A percentile compares a stretch with the other conserved stretches of the same genome.
phyloP scores from a whole-genome alignment of 2,329 filamentous ascomycete genomes.

The Alternaria tenuissima region DNA sequence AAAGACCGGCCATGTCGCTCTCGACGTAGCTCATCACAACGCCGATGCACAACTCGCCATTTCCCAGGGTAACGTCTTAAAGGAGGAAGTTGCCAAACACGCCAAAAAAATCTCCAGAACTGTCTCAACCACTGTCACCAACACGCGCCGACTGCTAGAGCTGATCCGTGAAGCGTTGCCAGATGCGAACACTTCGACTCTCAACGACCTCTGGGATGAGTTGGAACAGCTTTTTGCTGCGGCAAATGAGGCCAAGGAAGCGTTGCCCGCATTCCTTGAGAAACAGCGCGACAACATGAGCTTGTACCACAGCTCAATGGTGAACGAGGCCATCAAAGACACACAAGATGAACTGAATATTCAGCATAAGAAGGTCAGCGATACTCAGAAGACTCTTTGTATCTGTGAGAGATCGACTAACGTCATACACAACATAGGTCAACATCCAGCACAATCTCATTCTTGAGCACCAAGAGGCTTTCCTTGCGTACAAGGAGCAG shows the following conservation, averaged over 20 bases:
- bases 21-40: constrained; percentile 8
- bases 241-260: constrained; percentile 27
- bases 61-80: constrained; percentile 26
- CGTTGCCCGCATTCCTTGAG: constrained; percentile 36
- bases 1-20: background rate
- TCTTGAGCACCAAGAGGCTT: constrained; percentile 40
- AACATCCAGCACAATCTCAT: constrained; percentile 38
- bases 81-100: constrained; percentile 34
- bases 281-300: constrained; percentile 41
- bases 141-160: constrained; percentile 33
- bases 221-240: constrained; percentile 36
- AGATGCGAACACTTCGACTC: constrained; percentile 18
- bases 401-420: background rate
- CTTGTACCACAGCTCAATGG: constrained; percentile 31
- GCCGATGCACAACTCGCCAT: constrained; percentile 34
- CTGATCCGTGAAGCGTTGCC: constrained; percentile 31
- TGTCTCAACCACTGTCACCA: constrained; percentile 26
- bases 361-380: constrained; percentile 35
- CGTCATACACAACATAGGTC: background rate
- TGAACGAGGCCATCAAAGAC: constrained; percentile 35
- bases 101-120: constrained; percentile 23
- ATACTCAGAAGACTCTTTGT: background rate
- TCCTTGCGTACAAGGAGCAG: constrained; percentile 32
- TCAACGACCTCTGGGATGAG: constrained; percentile 37
- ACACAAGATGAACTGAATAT: constrained; percentile 36